phyloP scores from a whole-genome alignment of 2,329 filamentous ascomycete genomes.

The Scedosporium boydii region DNA sequence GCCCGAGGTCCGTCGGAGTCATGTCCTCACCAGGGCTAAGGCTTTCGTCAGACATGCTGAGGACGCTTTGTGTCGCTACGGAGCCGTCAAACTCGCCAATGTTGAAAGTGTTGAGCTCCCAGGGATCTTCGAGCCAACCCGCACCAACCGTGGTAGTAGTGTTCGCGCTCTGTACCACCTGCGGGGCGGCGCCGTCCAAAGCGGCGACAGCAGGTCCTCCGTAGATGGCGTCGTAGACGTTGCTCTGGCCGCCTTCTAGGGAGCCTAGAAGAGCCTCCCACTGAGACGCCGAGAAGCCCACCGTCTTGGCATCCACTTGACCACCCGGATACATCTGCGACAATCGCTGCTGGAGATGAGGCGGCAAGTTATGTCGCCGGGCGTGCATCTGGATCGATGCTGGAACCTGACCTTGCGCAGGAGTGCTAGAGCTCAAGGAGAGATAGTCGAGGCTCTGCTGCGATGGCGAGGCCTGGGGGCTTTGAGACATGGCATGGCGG shows the following conservation, averaged over 20 bases:
- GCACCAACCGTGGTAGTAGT: neutral
- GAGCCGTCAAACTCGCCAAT: conserved; percentile 37
- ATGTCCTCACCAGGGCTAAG: conserved; percentile 46
- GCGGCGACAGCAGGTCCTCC: conserved; percentile 47
- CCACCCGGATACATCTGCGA: conserved; percentile 8
- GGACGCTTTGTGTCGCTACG: conserved; percentile 39
- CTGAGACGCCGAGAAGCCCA: conserved; percentile 52
- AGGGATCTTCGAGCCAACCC: conserved; percentile 48
- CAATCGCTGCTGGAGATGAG: conserved; percentile 18
- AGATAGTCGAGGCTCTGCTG: conserved; percentile 50
- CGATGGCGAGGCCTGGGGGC: conserved; percentile 21
- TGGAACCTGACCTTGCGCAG: conserved; percentile 7
- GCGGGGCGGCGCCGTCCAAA: conserved; percentile 34
- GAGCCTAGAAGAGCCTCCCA: conserved; percentile 77
- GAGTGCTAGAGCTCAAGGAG: conserved; percentile 29
- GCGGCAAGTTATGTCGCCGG: conserved; percentile 11
- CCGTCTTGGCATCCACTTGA: conserved; percentile 19
- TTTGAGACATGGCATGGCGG: conserved; percentile 36
- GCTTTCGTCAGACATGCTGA: conserved; percentile 49
- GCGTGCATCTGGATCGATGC: conserved; percentile 11
- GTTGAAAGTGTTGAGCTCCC: conserved; percentile 43
- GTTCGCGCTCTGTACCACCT: conserved; percentile 25
- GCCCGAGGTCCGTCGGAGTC: conserved; percentile 33
- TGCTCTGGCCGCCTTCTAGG: conserved; percentile 69
- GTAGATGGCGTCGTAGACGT: conserved; percentile 79